Evolutionary conservation across 73 alveolate genomes (phyloP).

Genomic region (Tetrahymena thermophila): DNA sequence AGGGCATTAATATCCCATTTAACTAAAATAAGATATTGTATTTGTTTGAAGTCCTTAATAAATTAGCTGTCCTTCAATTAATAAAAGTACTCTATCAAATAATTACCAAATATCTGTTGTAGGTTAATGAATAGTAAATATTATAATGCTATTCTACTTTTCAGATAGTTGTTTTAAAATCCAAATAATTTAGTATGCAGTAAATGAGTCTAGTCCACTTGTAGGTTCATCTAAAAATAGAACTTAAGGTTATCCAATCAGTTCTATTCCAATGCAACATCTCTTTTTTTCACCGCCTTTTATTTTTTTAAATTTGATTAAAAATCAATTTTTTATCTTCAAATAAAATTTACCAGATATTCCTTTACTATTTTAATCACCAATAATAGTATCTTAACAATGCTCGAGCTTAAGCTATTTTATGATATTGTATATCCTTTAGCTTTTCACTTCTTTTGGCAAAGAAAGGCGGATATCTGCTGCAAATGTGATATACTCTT

Average conservation of each 20-base stretch:
- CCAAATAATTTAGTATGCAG: neutral
- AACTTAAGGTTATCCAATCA: neutral
- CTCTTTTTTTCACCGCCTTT: neutral
- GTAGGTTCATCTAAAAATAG: neutral
- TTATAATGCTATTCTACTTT: slow-evolving; percentile 27
- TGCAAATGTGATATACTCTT: neutral
- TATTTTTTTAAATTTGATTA: too few species aligned
- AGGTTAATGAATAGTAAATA: slow-evolving; percentile 61
- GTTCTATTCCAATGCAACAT: neutral
- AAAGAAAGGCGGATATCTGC: neutral
- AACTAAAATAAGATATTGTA: slow-evolving; percentile 49
- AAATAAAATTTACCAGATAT: neutral
- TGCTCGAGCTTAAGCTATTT: neutral
- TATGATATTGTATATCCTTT: neutral
- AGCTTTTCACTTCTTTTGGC: neutral
- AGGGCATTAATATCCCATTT: slow-evolving; percentile 57
- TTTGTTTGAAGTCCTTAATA: slow-evolving; percentile 38
- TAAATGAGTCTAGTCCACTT: neutral
- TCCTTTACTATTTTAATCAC: neutral
- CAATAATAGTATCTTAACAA: neutral
- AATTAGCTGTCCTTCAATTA: slow-evolving; percentile 28
- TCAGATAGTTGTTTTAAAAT: neutral
- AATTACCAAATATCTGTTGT: slow-evolving; percentile 12
- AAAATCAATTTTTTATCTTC: too few species aligned
- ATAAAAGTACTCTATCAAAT: slow-evolving; percentile 44